These are phyloP conservation scores for Alternaria longipes DNA, from an alignment of 2,329 filamentous ascomycete genomes.

Conservation along the genomic window DNA sequence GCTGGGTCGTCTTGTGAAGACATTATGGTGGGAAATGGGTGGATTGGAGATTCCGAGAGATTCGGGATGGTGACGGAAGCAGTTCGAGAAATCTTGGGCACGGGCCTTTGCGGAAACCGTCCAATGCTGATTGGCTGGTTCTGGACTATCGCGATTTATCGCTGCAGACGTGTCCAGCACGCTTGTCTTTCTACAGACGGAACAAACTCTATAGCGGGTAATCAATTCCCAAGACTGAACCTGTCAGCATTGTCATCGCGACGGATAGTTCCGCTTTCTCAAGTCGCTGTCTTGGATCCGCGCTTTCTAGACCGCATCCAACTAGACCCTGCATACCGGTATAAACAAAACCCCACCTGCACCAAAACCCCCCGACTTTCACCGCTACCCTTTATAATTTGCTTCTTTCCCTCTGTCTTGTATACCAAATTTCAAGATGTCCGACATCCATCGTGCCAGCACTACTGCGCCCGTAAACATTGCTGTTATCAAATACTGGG, in stretches of 20 bases:
- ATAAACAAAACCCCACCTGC: conserved; percentile 38
- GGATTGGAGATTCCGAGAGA: conserved; percentile 13
- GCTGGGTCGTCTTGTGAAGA: conserved; percentile 45
- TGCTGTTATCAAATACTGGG: conserved; percentile 99
- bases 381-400: conserved; percentile 6
- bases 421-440: conserved; percentile 43
- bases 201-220: background rate
- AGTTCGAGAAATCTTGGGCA: conserved; percentile 36
- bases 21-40: conserved; percentile 27
- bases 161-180: conserved; percentile 17
- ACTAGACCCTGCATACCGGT: conserved; percentile 38
- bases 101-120: conserved; percentile 28
- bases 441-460: conserved; percentile 83
- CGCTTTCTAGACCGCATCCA: conserved; percentile 17
- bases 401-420: conserved; percentile 1
- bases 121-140: conserved; percentile 29
- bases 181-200: background rate
- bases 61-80: conserved; percentile 30
- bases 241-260: background rate
- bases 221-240: background rate
- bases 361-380: conserved; percentile 24
- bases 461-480: conserved; percentile 98
- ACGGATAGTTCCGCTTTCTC: background rate
- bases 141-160: conserved; percentile 20
- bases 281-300: conserved; percentile 1